Evolutionary conservation across 2,329 filamentous ascomycete species (phyloP).

Genomic region (Fusarium sp.): DNA sequence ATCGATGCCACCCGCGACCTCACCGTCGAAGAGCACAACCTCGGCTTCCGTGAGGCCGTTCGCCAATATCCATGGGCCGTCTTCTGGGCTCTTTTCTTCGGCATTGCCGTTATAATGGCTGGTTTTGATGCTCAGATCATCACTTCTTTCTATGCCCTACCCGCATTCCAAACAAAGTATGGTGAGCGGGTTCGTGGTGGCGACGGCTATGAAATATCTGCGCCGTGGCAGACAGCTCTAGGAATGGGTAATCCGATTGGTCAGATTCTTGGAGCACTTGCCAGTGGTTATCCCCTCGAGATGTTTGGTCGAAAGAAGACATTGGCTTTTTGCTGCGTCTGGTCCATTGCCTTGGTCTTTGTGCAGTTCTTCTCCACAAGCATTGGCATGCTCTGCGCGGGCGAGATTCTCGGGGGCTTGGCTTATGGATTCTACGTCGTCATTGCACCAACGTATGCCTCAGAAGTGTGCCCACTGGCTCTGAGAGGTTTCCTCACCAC

Average conservation of each 20-base stretch:
- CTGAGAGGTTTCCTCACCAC: constrained; percentile 52
- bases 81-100: not conserved
- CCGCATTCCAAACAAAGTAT: not conserved
- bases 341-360: not conserved
- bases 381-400: not conserved
- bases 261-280: not conserved
- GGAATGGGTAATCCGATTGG: not conserved
- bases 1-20: not conserved
- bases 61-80: not conserved
- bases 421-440: not conserved
- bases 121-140: not conserved
- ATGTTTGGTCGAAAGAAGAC: not conserved
- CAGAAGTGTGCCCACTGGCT: constrained; percentile 52
- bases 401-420: not conserved
- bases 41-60: not conserved
- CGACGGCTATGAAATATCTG: not conserved
- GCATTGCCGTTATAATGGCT: not conserved
- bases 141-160: not conserved
- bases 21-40: not conserved
- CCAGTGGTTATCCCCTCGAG: not conserved
- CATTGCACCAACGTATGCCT: constrained; percentile 50
- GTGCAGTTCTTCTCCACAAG: not conserved
- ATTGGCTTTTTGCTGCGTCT: not conserved
- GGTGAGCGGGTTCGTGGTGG: not conserved
- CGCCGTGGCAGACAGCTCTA: not conserved